Percentiles rank a stretch among this genome's conserved stretches.
Conservation (phyloP, 179 eudicot genomes). For the Heliamphora pulchella region DNA sequence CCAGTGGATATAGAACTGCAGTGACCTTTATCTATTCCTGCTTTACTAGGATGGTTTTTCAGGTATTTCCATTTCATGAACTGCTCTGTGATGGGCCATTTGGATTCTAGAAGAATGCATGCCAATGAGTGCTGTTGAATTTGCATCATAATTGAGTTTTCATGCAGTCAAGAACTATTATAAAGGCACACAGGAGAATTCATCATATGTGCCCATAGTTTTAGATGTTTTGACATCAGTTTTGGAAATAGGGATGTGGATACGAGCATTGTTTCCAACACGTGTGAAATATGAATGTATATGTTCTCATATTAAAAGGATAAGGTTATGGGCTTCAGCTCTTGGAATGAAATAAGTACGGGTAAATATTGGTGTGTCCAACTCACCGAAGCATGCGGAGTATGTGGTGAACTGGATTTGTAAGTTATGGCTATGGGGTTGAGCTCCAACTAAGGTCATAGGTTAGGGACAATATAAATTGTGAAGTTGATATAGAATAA, state of each 20-base stretch:
- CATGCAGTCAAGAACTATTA: not conserved
- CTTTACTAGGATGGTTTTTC: not conserved
- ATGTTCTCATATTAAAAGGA: not conserved
- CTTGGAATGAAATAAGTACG: not conserved
- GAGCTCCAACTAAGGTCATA: no score
- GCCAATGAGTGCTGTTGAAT: not conserved
- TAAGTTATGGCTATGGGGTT: no score
- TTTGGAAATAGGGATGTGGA: not conserved
- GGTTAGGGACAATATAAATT: no score
- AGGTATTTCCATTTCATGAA: not conserved
- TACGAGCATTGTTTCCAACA: not conserved
- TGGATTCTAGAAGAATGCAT: slow-evolving; percentile 1
- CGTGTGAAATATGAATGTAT: not conserved
- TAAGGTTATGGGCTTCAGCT: not conserved
- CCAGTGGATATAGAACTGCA: not conserved
- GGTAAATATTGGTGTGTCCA: not conserved
- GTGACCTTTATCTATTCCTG: not conserved
- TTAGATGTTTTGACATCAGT: not conserved
- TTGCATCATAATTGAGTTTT: not conserved
- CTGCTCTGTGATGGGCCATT: not conserved
- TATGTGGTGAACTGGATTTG: not conserved
- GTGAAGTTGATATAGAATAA: no score
- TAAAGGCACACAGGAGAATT: not conserved
- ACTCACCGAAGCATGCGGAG: not conserved
- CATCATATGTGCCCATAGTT: not conserved